These are phyloP conservation scores for Pochonia chlamydosporia DNA, from an alignment of 2,329 filamentous ascomycete species.

Conservation along the genomic window DNA sequence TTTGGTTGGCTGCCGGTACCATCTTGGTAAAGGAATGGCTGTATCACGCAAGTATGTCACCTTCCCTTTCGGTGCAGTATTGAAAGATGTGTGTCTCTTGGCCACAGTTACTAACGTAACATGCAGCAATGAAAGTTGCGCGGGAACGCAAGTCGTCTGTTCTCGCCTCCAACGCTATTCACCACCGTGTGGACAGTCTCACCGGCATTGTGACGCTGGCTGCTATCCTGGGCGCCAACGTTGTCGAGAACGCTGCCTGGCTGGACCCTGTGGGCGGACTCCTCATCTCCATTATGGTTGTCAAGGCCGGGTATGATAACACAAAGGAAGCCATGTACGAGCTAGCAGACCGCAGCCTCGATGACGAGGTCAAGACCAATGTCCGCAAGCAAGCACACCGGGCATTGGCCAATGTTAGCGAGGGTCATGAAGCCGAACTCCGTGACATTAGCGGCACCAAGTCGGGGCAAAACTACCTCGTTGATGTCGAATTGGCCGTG, in stretches of 20 bases:
- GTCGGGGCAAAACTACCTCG: constrained; percentile 91
- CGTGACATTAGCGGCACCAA: constrained; percentile 84
- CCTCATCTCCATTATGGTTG: constrained; percentile 87
- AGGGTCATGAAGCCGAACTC: constrained; percentile 59
- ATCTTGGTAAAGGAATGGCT: constrained; percentile 95
- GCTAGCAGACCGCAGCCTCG: constrained; percentile 84
- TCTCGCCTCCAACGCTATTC: constrained; percentile 89
- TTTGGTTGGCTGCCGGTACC: constrained; percentile 86
- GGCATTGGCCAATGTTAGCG: constrained; percentile 48
- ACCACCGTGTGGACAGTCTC: constrained; percentile 92
- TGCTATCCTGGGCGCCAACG: constrained; percentile 84
- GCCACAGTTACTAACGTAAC: neutral
- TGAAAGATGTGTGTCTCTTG: constrained; percentile 14
- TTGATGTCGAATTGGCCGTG: constrained; percentile 82
- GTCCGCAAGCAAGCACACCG: constrained; percentile 61
- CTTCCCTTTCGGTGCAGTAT: neutral
- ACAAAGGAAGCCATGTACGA: constrained; percentile 77
- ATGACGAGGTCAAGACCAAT: constrained; percentile 71
- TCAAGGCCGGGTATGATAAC: constrained; percentile 84
- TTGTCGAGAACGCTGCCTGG: constrained; percentile 81
- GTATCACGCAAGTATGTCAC: constrained; percentile 87
- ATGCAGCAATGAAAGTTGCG: constrained; percentile 85
- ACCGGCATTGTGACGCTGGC: constrained; percentile 90
- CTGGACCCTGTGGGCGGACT: constrained; percentile 90
- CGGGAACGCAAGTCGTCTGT: constrained; percentile 92